Conservation (phyloP, 2,329 filamentous ascomycete species). For the Diaporthe sp. region DNA sequence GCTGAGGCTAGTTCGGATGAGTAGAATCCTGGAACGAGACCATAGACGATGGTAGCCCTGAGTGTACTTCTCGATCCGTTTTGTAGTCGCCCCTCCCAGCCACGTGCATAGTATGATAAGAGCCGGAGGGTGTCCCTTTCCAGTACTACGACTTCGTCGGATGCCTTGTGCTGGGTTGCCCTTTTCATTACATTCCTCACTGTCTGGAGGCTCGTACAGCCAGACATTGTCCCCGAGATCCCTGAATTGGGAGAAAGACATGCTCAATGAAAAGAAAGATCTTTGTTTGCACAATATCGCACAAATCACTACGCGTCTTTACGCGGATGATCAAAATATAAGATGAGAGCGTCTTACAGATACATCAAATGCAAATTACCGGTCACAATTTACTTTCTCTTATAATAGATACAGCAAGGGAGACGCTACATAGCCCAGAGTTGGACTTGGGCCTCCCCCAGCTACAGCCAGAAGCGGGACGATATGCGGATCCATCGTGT, state of each 20-base stretch:
- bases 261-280: not conserved
- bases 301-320: too few relatives aligned
- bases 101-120: conserved; percentile 37
- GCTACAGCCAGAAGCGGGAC: not conserved
- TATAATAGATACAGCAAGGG: conserved; percentile 3
- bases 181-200: too few relatives aligned
- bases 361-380: not conserved
- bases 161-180: not conserved
- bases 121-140: conserved; percentile 3
- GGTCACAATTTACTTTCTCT: not conserved
- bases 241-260: conserved; percentile 27
- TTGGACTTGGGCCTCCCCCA: not conserved
- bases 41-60: conserved; percentile 29
- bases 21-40: conserved; percentile 33
- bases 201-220: conserved; percentile 22
- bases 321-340: not conserved
- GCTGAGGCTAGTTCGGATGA: conserved; percentile 30
- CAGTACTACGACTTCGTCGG: too few relatives aligned
- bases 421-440: not conserved
- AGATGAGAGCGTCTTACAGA: not conserved
- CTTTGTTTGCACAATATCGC: not conserved
- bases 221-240: conserved; percentile 21
- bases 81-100: conserved; percentile 35
- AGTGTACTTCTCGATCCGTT: conserved; percentile 36
- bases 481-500: not conserved